These are phyloP conservation scores for Panicum miliaceum DNA, from an alignment of 176 grass and related monocot genomes.

Conservation along the genomic window DNA sequence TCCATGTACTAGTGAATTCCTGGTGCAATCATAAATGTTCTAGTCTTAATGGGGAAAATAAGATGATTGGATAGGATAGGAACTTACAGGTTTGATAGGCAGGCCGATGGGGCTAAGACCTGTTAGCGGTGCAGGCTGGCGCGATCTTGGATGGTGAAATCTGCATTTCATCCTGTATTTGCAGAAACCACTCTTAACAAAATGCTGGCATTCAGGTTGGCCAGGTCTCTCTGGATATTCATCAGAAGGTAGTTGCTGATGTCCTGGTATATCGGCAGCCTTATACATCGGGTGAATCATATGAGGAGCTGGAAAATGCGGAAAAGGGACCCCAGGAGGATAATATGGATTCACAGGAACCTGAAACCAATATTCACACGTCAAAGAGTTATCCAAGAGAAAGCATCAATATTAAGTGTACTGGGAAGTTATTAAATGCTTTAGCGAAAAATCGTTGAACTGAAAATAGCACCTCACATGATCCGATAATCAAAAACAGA, in stretches of 20 bases:
- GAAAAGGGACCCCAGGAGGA: conserved; percentile 50
- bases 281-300: conserved; percentile 59
- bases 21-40: background rate
- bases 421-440: background rate
- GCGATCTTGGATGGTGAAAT: conserved; percentile 80
- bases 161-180: conserved; percentile 77
- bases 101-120: conserved; percentile 74
- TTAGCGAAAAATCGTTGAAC: background rate
- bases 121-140: conserved; percentile 26
- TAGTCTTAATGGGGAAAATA: background rate
- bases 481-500: background rate
- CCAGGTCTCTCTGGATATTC: conserved; percentile 91
- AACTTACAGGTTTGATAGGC: conserved; percentile 85
- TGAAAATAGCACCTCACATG: background rate
- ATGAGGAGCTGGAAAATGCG: conserved; percentile 60
- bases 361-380: conserved; percentile 47
- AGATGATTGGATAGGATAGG: background rate
- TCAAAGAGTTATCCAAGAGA: conserved; percentile 34
- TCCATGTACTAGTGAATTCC: background rate
- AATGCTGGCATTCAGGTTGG: conserved; percentile 85
- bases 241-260: conserved; percentile 53
- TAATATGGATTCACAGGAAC: conserved; percentile 72
- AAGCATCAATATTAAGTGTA: conserved; percentile 11
- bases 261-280: conserved; percentile 46
- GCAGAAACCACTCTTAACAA: conserved; percentile 81